These are phyloP conservation scores for Bidens hawaiensis DNA, from an alignment of 140 eudicot species.

Conservation along the genomic window DNA sequence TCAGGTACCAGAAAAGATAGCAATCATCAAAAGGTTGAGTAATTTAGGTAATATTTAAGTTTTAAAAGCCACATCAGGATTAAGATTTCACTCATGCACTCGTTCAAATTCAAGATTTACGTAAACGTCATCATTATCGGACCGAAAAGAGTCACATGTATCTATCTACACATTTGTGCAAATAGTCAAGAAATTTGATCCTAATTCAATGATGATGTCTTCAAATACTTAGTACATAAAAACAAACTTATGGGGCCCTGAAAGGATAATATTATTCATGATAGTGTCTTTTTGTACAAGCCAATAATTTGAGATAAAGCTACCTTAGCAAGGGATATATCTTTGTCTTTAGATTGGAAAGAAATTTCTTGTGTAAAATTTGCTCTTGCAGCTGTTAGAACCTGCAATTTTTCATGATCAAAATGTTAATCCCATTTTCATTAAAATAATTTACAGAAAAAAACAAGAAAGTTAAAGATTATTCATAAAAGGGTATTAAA, in stretches of 20 bases:
- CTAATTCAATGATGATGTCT: conserved; percentile 4
- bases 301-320: conserved; percentile 28
- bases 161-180: neutral
- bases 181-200: conserved; percentile 13
- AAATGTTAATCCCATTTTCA: neutral
- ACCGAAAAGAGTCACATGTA: neutral
- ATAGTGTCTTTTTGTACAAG: conserved; percentile 25
- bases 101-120: neutral
- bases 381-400: conserved; percentile 62
- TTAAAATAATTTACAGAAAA: neutral
- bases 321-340: conserved; percentile 96
- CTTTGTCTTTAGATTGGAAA: conserved; percentile 85
- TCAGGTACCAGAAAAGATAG: conserved; percentile 19
- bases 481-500: neutral
- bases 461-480: neutral
- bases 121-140: neutral
- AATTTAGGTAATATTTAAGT: neutral
- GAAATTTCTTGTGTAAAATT: conserved; percentile 79
- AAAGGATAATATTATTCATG: conserved; percentile 21
- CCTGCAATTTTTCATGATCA: conserved; percentile 41
- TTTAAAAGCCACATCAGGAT: neutral
- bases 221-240: neutral
- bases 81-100: neutral
- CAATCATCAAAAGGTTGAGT: conserved; percentile 1
- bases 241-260: conserved; percentile 24